phyloP scores from a whole-genome alignment of 805 yeast genomes.

The Saturnispora galanensis region DNA sequence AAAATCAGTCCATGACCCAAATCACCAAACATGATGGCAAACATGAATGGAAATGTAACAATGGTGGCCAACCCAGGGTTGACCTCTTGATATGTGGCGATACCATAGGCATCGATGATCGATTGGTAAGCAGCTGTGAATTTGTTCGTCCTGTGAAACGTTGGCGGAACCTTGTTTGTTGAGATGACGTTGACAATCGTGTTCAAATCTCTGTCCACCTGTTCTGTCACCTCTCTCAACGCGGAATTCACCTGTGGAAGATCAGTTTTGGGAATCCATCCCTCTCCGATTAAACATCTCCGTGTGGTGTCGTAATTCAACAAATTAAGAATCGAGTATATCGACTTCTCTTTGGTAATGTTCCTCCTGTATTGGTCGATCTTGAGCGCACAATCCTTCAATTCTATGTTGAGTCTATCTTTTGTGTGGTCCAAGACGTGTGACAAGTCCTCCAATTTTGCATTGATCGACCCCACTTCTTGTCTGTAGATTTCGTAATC shows the following conservation, averaged over 20 bases:
- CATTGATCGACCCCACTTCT: slow-evolving; percentile 42
- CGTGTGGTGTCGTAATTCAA: slow-evolving; percentile 78
- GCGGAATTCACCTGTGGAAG: slow-evolving; percentile 54
- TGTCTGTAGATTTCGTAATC: slow-evolving; percentile 32
- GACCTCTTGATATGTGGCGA: slow-evolving; percentile 65
- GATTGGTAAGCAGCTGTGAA: slow-evolving; percentile 61
- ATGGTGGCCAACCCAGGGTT: slow-evolving; percentile 69
- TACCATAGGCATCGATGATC: slow-evolving; percentile 70
- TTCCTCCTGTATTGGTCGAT: slow-evolving; percentile 64
- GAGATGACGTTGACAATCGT: slow-evolving; percentile 50
- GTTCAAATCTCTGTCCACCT: slow-evolving; percentile 34
- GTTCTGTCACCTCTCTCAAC: slow-evolving; percentile 52
- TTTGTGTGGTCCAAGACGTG: slow-evolving; percentile 57
- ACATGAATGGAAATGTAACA: slow-evolving; percentile 73
- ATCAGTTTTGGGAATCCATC: slow-evolving; percentile 89
- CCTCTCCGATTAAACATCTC: slow-evolving; percentile 85
- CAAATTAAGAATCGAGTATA: slow-evolving; percentile 66
- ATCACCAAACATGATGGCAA: slow-evolving; percentile 80
- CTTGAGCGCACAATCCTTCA: slow-evolving; percentile 67
- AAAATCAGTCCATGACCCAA: slow-evolving; percentile 67
- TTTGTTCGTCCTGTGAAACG: slow-evolving; percentile 60
- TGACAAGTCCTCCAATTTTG: slow-evolving; percentile 28
- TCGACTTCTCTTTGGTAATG: slow-evolving; percentile 70
- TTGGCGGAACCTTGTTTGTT: slow-evolving; percentile 62
- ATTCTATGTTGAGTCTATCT: slow-evolving; percentile 64